Evolutionary conservation across 2,329 filamentous ascomycete genomes (phyloP).

Genomic region (Aspergillus carbonarius): DNA sequence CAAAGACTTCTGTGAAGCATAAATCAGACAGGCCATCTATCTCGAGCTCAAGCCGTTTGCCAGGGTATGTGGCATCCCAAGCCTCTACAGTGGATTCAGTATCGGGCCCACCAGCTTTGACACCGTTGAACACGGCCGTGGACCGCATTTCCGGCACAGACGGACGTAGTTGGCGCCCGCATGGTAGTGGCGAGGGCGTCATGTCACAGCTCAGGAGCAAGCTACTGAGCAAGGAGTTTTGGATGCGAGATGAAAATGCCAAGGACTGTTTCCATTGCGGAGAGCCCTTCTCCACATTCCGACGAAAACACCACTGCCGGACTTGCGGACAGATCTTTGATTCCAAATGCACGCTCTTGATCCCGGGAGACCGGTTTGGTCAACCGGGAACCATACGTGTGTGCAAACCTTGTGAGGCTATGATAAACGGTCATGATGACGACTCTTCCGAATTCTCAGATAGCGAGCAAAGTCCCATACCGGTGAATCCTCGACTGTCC

Average conservation of each 20-base stretch:
- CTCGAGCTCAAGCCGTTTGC: slow-evolving; percentile 48
- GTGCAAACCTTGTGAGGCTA: slow-evolving; percentile 86
- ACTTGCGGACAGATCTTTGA: slow-evolving; percentile 98
- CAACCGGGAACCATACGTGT: slow-evolving; percentile 81
- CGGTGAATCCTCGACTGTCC: slow-evolving; percentile 58
- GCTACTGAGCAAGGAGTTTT: slow-evolving; percentile 91
- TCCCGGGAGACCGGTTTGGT: slow-evolving; percentile 82
- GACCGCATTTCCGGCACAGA: slow-evolving; percentile 20
- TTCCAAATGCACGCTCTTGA: slow-evolving; percentile 89
- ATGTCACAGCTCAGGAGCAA: slow-evolving; percentile 73
- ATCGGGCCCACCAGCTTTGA: slow-evolving; percentile 44
- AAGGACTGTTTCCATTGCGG: slow-evolving; percentile 96
- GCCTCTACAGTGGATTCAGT: slow-evolving; percentile 44
- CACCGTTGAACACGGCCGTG: slow-evolving; percentile 32
- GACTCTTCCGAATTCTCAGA: slow-evolving; percentile 89
- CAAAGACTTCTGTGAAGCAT: slow-evolving; percentile 24
- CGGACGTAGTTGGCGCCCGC: slow-evolving; percentile 20
- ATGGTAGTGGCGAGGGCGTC: slow-evolving; percentile 30
- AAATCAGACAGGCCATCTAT: slow-evolving; percentile 37
- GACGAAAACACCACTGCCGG: slow-evolving; percentile 94
- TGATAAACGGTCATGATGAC: slow-evolving; percentile 88
- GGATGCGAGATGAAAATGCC: slow-evolving; percentile 98
- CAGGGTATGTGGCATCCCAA: slow-evolving; percentile 44
- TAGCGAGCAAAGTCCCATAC: slow-evolving; percentile 63
- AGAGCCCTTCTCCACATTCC: slow-evolving; percentile 85